Evolutionary conservation across 345 rosid species (phyloP), one percentile per base, ranked within the genome.

Genomic region (Pugionium dolabratum): DNA sequence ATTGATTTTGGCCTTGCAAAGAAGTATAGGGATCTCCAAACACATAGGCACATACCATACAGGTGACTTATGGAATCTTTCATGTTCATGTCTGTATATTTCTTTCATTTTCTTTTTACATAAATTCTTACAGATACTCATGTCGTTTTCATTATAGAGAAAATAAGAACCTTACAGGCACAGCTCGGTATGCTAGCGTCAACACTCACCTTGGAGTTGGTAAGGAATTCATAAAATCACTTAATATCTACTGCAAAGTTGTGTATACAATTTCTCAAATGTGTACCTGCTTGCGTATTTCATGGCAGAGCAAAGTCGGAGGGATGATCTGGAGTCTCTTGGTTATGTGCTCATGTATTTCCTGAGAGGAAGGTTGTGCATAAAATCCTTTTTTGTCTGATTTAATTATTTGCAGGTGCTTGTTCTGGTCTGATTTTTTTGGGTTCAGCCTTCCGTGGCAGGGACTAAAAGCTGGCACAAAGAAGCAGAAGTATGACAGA

Each of bases 291-390:
- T 58, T 55, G 59, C 36, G 2, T 62, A 41, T 55, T 62, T 57
- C 34, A 45, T 67, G 64, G 51, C 82, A 89, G 96, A 89, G 76
- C 96, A 89, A 85, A 89, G 96, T 78, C 79, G 96, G 55, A 82
- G 96, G 80, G 96, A 88, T 85, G 96, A 89, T 86, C 74, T 89
- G 68, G 96, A 88, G 76, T 89, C 96, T 53, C 86, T 89, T 72
- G 96, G 96, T 75, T 89, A 89, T 47, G 90, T 89, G 60, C 93
- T 89, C 61, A 84, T 88, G 96, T 86, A 88, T 80, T 86, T 86
- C 71, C 75, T 88, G 43, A 81, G 86, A 78, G 96, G 96, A 86
- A 89, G 96, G 96, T 89, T 48, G 67, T 59, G 55, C 72, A 49
- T 62, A 5, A 40, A 46, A 51, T 35, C 51, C 48, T 26, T 11